Percentiles rank a stretch among this genome's conserved stretches.
Conservation (phyloP, 2,329 filamentous ascomycete genomes). For the Xylaria digitata region DNA sequence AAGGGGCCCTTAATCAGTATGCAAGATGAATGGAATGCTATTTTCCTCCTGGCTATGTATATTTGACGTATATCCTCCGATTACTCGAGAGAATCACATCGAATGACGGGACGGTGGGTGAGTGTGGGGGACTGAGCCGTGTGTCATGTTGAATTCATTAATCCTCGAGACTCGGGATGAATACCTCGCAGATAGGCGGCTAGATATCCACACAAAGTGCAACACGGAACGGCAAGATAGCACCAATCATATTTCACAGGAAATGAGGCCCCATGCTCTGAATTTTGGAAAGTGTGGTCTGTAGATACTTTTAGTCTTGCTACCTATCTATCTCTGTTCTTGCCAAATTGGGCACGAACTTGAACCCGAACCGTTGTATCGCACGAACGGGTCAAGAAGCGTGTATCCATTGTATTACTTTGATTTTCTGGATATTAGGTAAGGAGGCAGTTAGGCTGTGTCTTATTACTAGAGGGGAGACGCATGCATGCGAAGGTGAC, state of each 20-base stretch:
- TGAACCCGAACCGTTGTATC: not conserved
- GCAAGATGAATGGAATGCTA: not conserved
- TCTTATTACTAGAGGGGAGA: conserved; percentile 1
- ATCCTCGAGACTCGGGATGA: conserved; percentile 25
- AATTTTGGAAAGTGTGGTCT: conserved; percentile 11
- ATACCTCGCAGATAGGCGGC: conserved; percentile 19
- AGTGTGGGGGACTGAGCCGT: conserved; percentile 15
- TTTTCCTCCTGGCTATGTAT: not conserved
- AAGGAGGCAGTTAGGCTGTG: not conserved
- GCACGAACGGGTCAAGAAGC: no score
- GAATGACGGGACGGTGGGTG: not conserved
- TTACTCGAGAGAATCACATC: not conserved
- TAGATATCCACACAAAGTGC: conserved; percentile 25
- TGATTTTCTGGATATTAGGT: not conserved
- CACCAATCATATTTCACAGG: conserved; percentile 24
- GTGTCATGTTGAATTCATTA: conserved; percentile 9
- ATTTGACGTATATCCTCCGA: not conserved
- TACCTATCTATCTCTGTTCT: conserved; percentile 8
- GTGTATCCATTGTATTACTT: not conserved
- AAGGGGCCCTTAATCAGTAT: not conserved
- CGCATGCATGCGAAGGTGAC: conserved; percentile 1
- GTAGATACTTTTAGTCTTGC: not conserved
- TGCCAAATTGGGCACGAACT: not conserved
- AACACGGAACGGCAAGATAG: conserved; percentile 22
- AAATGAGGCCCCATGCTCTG: conserved; percentile 11